Evolutionary conservation across 441 rosid genomes (phyloP).

Genomic region (Flueggea neowawraea): DNA sequence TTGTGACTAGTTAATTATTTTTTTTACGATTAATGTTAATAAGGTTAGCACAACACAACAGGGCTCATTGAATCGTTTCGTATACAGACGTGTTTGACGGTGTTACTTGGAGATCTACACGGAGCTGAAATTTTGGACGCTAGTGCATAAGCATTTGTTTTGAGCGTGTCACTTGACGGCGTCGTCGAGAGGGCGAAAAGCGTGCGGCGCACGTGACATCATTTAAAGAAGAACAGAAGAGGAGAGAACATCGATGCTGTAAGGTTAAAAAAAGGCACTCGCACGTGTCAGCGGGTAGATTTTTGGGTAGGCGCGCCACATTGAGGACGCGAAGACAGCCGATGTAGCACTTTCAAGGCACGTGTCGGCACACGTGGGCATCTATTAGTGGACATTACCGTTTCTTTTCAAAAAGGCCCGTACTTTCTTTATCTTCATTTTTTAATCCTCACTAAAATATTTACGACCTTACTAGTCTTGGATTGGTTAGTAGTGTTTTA

Average conservation of each 20-base stretch:
- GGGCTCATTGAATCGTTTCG: too few relatives aligned
- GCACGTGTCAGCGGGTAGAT: slow-evolving; percentile 21
- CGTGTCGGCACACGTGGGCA: slow-evolving; percentile 59
- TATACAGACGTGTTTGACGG: too few relatives aligned
- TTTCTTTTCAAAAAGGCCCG: neutral
- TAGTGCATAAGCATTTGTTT: neutral
- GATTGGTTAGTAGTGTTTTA: too few relatives aligned
- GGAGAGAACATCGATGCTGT: slow-evolving; percentile 12
- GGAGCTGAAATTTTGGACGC: neutral
- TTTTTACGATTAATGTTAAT: too few relatives aligned
- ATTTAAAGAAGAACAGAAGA: too few relatives aligned
- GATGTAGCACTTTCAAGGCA: slow-evolving; percentile 36
- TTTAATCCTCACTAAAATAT: neutral
- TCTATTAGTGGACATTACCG: slow-evolving; percentile 3
- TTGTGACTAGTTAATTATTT: too few relatives aligned
- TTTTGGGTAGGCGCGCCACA: slow-evolving; percentile 30
- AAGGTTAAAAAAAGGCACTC: slow-evolving; percentile 16
- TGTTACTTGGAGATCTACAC: too few relatives aligned
- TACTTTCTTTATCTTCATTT: neutral
- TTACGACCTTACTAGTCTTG: too few relatives aligned
- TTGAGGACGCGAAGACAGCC: slow-evolving; percentile 29
- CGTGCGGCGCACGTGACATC: slow-evolving; percentile 34
- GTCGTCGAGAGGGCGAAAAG: slow-evolving; percentile 16
- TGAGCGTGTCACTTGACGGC: slow-evolving; percentile 15
- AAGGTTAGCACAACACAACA: too few relatives aligned